Evolutionary conservation across 176 grass and related monocot species (phyloP).

Genomic region (Urochloa ruziziensis): DNA sequence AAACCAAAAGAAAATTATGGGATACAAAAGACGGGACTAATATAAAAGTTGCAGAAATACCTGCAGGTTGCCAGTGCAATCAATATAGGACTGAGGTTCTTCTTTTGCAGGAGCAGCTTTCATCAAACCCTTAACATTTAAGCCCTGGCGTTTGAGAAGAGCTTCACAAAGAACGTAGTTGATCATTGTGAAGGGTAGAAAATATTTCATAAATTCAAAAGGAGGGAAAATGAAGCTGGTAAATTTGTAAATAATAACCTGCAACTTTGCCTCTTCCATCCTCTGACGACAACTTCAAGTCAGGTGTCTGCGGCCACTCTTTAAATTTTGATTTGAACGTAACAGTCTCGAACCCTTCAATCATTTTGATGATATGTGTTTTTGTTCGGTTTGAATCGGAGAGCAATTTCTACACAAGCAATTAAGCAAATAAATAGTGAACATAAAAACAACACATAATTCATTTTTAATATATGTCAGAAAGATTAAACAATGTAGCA

Average conservation of each 20-base stretch:
- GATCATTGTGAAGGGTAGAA: conserved; percentile 16
- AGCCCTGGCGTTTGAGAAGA: conserved; percentile 91
- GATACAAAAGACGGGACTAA: not conserved
- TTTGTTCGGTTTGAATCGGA: conserved; percentile 46
- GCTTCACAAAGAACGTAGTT: conserved; percentile 49
- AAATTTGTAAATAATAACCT: conserved; percentile 53
- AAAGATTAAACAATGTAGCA: not conserved
- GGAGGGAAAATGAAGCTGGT: not conserved
- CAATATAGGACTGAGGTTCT: conserved; percentile 77
- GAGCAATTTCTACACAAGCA: conserved; percentile 67
- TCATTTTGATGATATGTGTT: conserved; percentile 71
- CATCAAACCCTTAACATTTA: conserved; percentile 94
- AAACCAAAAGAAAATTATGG: not conserved
- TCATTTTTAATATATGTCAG: not conserved
- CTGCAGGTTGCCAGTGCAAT: conserved; percentile 93
- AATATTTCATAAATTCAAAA: not conserved
- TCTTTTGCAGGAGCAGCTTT: conserved; percentile 69
- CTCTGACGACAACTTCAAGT: conserved; percentile 79
- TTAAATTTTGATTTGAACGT: conserved; percentile 86
- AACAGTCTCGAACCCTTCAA: conserved; percentile 89
- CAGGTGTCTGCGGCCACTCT: conserved; percentile 76
- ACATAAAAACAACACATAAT: not conserved
- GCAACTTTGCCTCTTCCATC: conserved; percentile 99
- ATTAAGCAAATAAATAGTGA: conserved; percentile 12
- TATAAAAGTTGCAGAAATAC: conserved; percentile 37